Percentiles rank a stretch among this genome's conserved stretches.
Evolutionary conservation across 495 filamentous ascomycete species (phyloP).

Genomic region (Neohortaea acidophila): DNA sequence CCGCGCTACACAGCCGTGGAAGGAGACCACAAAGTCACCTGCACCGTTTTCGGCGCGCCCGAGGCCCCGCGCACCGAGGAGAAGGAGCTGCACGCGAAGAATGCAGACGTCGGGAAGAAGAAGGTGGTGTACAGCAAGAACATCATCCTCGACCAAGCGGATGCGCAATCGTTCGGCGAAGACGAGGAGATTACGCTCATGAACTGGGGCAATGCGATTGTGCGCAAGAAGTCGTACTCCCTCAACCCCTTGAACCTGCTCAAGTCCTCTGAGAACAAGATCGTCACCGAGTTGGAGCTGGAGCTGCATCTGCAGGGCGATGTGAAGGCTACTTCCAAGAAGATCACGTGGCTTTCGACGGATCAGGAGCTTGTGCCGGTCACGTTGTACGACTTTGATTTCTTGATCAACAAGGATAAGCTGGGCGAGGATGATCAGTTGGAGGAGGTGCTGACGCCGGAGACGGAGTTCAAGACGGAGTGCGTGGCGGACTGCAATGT

Average conservation of each 20-base stretch:
- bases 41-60: constrained; percentile 53
- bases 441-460: constrained; percentile 62
- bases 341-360: constrained; percentile 75
- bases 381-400: constrained; percentile 81
- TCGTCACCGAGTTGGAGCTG: constrained; percentile 51
- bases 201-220: constrained; percentile 88
- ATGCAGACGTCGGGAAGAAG: constrained; percentile 67
- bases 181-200: constrained; percentile 91
- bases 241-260: constrained; percentile 29
- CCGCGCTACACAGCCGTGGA: constrained; percentile 70
- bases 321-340: constrained; percentile 88
- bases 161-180: constrained; percentile 63
- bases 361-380: constrained; percentile 65
- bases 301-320: constrained; percentile 79
- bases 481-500: constrained; percentile 72
- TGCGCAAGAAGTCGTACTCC: constrained; percentile 54
- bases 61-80: constrained; percentile 50
- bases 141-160: constrained; percentile 70
- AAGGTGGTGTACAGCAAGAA: constrained; percentile 58
- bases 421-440: constrained; percentile 66
- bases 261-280: constrained; percentile 17
- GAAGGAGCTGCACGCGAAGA: constrained; percentile 76
- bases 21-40: constrained; percentile 50
- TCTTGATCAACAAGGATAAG: constrained; percentile 82
- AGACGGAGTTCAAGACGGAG: constrained; percentile 60